phyloP scores from a whole-genome alignment of 768 basidiomycete species.

The Lanmaoa pseudosensibilis region DNA sequence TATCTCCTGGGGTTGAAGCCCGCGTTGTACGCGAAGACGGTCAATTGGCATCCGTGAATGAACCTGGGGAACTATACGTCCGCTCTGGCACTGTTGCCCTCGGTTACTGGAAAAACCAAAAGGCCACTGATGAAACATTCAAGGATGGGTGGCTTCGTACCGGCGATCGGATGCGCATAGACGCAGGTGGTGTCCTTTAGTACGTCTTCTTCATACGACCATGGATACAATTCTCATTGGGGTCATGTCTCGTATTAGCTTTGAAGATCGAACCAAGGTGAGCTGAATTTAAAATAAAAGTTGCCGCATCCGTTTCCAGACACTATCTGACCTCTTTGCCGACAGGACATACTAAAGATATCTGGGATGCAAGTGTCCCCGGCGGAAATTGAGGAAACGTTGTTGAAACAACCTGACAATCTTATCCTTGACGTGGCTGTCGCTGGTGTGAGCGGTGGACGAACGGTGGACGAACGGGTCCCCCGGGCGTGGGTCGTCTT shows the following conservation, averaged over 20 bases:
- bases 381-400: constrained; percentile 68
- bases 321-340: background rate
- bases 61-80: constrained; percentile 68
- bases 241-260: constrained; percentile 40
- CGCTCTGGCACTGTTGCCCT: constrained; percentile 53
- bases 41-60: constrained; percentile 49
- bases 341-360: constrained; percentile 75
- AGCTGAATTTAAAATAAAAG: too few species aligned
- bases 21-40: constrained; percentile 63
- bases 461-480: constrained; percentile 68
- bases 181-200: constrained; percentile 65
- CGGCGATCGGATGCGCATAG: constrained; percentile 67
- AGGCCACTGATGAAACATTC: constrained; percentile 67
- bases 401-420: constrained; percentile 59
- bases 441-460: constrained; percentile 71
- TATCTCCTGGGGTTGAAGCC: constrained; percentile 67
- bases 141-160: constrained; percentile 70
- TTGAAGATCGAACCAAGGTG: constrained; percentile 76
- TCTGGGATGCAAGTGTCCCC: constrained; percentile 82
- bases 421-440: constrained; percentile 68
- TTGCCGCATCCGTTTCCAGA: background rate
- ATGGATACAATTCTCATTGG: background rate
- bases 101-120: constrained; percentile 74
- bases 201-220: constrained; percentile 34
- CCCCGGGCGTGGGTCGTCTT: constrained; percentile 81